Conservation (phyloP, 305 asterid species). For the Rubia peregrina region DNA sequence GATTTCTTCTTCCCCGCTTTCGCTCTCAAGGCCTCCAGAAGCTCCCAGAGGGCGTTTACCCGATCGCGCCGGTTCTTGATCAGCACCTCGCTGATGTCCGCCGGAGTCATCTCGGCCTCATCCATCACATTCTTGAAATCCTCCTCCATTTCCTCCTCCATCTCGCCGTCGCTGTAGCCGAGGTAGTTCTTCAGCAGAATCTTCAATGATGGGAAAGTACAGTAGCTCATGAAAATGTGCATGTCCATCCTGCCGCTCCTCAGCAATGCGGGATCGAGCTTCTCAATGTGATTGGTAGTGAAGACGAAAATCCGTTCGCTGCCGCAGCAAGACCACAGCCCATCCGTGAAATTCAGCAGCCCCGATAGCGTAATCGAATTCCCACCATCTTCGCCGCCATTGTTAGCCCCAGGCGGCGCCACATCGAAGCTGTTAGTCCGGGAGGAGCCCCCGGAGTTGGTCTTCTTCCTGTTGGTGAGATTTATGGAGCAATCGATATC, state of each 20-base stretch:
- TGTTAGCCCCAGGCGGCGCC: conserved; percentile 25
- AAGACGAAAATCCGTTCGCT: conserved; percentile 84
- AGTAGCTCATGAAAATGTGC: conserved; percentile 86
- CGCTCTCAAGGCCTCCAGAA: conserved; percentile 35
- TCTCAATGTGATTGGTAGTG: conserved; percentile 72
- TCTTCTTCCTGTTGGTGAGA: conserved; percentile 46
- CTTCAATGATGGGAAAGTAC: conserved; percentile 46
- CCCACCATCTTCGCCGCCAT: conserved; percentile 36
- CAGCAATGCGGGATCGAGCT: conserved; percentile 70
- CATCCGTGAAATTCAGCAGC: conserved; percentile 75
- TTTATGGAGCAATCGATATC: conserved; percentile 84
- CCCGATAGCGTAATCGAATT: conserved; percentile 50
- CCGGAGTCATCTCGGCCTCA: conserved; percentile 76
- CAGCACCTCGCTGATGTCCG: conserved; percentile 70
- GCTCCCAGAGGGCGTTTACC: conserved; percentile 45
- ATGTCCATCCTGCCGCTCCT: conserved; percentile 85
- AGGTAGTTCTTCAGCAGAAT: conserved; percentile 66
- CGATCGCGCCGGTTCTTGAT: conserved; percentile 62
- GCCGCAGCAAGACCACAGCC: conserved; percentile 86
- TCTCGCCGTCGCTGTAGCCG: conserved; percentile 38
- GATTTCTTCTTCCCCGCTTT: conserved; percentile 40
- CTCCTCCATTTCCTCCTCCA: conserved; percentile 21
- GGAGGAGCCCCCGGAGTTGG: neutral
- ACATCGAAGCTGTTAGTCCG: conserved; percentile 17
- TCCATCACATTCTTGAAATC: conserved; percentile 41